Evolutionary conservation across 192 early-diverging fungal genomes (phyloP), one percentile per base, ranked within the genome.

Genomic region (Gaertneriomyces sp.): DNA sequence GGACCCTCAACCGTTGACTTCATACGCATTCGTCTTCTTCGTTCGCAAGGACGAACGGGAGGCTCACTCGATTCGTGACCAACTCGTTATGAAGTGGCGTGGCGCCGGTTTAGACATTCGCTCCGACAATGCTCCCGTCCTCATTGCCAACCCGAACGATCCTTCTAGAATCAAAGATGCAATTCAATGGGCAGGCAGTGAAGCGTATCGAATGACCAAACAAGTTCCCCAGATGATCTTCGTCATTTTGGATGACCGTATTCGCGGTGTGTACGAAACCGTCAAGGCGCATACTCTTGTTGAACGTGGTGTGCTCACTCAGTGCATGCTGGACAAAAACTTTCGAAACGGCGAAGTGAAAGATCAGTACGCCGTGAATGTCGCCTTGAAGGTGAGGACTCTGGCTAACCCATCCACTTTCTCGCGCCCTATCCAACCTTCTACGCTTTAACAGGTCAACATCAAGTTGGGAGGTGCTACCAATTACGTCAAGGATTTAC

Each of bases 201-300:
- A 71, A 17, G 68, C 67, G 43, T 61, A 63, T n/a, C 71, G 72
- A 47, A 67, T 61, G 5, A 75, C 71, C 33, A 74, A 79, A 41
- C 64, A 56, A 5, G 55, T 68, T 6, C 81, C 85, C 17, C 85
- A 94, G 70, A 60, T 94, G 4, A 73, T 92, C 42, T 69, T 92
- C 9, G 84, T 86, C 56, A 57, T 94, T 49, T 45, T 52, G 47
- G 70, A 73, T 12, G 56, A 43, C 7, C 50, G 60, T 6, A 6
- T 38, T 3, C 52, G 57, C 12, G 54, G 19, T 7, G 79, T 87
- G 6, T 97, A 97, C 75, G 85, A 84, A 52, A 81, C 85, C 39
- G 82, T 93, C 70, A 97, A 97, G 75, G 81, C 86, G 44, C 71
- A 88, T 59, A 87, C 88, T 49, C 88, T 93, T 58, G 91, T 89